phyloP scores from a whole-genome alignment of 129 eudicot species.

The Oenanthe sinensis region DNA sequence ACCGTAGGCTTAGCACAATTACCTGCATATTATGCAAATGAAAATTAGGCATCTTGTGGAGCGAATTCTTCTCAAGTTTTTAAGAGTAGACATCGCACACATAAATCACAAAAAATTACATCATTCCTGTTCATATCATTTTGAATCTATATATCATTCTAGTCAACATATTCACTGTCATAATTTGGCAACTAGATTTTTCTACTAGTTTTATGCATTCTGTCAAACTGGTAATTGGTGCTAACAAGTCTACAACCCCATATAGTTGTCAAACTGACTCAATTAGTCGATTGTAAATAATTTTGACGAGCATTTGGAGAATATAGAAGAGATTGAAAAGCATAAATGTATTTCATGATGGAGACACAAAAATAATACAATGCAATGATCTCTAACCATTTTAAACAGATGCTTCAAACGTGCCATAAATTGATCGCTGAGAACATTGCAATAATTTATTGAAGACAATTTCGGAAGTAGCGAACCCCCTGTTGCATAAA shows the following conservation, averaged over 20 bases:
- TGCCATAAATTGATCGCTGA: neutral
- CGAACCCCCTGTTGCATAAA: constrained; percentile 56
- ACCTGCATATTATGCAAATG: neutral
- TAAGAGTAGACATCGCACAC: neutral
- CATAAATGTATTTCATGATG: neutral
- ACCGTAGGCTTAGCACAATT: neutral
- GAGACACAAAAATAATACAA: neutral
- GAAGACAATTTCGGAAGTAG: constrained; percentile 69
- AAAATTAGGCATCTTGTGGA: neutral
- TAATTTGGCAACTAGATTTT: neutral
- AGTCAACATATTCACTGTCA: neutral
- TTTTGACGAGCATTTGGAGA: neutral
- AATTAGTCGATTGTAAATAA: neutral
- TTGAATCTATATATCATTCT: neutral
- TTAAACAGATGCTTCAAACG: neutral
- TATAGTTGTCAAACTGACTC: neutral
- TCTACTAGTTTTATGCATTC: neutral
- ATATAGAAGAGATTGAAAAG: neutral
- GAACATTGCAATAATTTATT: constrained; percentile 16
- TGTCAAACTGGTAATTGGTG: neutral
- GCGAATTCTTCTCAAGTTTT: neutral
- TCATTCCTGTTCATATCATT: neutral
- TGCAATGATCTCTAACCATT: constrained; percentile 19
- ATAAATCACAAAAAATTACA: neutral
- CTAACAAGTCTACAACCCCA: neutral